A percentile compares a stretch with the other conserved stretches of the same genome.
Evolutionary conservation across 2,329 filamentous ascomycete genomes (phyloP).

Genomic region (Lithohypha guttulata): DNA sequence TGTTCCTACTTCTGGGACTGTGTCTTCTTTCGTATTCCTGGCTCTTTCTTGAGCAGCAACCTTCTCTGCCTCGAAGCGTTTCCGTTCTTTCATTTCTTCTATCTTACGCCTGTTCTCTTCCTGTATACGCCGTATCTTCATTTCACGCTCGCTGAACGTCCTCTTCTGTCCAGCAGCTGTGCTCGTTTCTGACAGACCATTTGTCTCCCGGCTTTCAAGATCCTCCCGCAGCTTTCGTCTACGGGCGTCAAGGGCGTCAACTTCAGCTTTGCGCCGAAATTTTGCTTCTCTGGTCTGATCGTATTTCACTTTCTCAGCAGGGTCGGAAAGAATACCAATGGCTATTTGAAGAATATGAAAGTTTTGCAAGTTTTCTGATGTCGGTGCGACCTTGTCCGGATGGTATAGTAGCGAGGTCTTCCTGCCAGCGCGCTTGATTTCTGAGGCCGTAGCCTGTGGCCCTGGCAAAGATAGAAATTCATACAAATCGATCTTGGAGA

Average conservation of each 20-base stretch:
- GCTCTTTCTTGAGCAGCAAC: conserved; percentile 31
- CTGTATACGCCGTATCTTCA: conserved; percentile 43
- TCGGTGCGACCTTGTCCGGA: conserved; percentile 75
- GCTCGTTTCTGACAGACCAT: conserved; percentile 28
- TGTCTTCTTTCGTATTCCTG: conserved; percentile 28
- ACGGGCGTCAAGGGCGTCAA: conserved; percentile 62
- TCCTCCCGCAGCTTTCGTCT: conserved; percentile 74
- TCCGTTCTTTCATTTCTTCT: conserved; percentile 37
- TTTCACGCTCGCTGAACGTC: conserved; percentile 42
- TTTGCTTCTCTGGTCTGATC: conserved; percentile 64
- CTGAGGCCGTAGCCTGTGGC: conserved; percentile 53
- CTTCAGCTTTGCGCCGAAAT: conserved; percentile 57
- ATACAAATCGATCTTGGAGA: conserved; percentile 63
- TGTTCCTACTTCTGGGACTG: conserved; percentile 31
- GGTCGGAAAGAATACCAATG: conserved; percentile 69
- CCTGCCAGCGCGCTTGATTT: conserved; percentile 74
- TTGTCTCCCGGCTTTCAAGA: conserved; percentile 63
- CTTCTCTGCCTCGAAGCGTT: conserved; percentile 35
- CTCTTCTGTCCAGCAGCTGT: conserved; percentile 46
- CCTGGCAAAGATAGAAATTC: conserved; percentile 55
- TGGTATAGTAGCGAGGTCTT: conserved; percentile 83
- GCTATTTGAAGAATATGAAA: conserved; percentile 80
- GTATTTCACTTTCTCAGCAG: conserved; percentile 62
- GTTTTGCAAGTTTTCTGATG: conserved; percentile 57
- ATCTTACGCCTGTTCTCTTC: conserved; percentile 43